Evolutionary conservation across 2,329 filamentous ascomycete genomes (phyloP), one percentile per base, ranked within the genome.

Genomic region (Ophiostoma piceae): DNA sequence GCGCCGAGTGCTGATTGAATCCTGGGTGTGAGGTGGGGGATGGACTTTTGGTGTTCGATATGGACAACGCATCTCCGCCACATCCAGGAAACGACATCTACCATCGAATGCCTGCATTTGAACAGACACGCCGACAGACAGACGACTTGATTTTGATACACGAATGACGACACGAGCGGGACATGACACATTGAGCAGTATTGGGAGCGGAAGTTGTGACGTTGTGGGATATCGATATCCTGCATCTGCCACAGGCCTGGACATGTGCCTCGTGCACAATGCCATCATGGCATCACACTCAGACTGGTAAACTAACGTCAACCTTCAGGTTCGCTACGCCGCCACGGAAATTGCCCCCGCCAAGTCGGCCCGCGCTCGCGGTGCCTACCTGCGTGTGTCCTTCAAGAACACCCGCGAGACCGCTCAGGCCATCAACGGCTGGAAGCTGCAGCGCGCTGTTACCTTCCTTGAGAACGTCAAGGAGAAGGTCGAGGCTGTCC

Each of bases 351-450:
- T 96, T 82, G 86, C 90, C 79, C 85, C 89, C 83, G 87, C 90
- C 78, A 97, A 97, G 89, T 96, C 92, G 85, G 95, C 95, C 84
- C 92, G 94, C 87, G 91, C 94, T 81, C 94, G 95, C 85, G 95
- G 96, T 84, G 93, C 94, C 82, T 99, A 98, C 88, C 92, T 99
- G 79, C 93, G 95, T 82, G 94, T 98, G 79, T 96, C 92, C 78
- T 99, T 97, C 92, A 99, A 99, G 91, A 99, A 99, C 90, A 99
- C 95, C 82, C 93, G 95, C 81, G 96, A 99, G 88, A 97, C 94
- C 77, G 95, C 96, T 76, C 95, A 98, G 88, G 94, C 94, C 79
- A 97, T 99, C 89, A 98, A 95, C 85, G 94, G 94, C 85, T 97
- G 93, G 93, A 97, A 97, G 88, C 82, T 98, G 80, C 87, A 92